These are phyloP conservation scores for Penicillium freii DNA, from an alignment of 2,329 filamentous ascomycete species.

Conservation along the genomic window DNA sequence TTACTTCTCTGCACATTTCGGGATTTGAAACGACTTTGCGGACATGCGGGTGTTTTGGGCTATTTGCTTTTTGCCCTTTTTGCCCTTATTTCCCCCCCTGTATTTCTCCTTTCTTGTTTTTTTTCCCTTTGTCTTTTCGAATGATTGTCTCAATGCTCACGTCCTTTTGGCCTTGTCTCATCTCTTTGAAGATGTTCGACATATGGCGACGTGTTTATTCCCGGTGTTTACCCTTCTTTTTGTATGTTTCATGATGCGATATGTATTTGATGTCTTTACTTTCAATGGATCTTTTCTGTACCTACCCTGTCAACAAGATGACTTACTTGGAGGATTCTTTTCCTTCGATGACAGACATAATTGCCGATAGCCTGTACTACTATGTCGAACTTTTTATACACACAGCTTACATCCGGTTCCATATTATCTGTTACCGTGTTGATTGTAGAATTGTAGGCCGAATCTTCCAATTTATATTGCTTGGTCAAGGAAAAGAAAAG, in stretches of 20 bases:
- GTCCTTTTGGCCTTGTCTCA: conserved; percentile 9
- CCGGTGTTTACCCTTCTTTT: conserved; percentile 17
- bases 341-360: neutral
- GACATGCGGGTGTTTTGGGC: conserved; percentile 6
- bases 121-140: conserved; percentile 14
- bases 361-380: conserved; percentile 13
- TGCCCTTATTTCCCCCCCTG: conserved; percentile 10
- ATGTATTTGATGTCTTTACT: conserved; percentile 19
- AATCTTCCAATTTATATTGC: too few relatives aligned
- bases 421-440: neutral
- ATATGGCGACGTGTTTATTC: conserved; percentile 1
- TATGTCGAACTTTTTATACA: neutral
- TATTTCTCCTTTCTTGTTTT: conserved; percentile 21
- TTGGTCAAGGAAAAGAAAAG: neutral
- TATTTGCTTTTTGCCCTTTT: neutral
- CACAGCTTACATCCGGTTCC: neutral
- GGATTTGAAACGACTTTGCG: conserved; percentile 11
- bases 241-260: conserved; percentile 16
- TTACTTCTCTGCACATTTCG: conserved; percentile 10
- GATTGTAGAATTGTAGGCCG: neutral
- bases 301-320: conserved; percentile 13
- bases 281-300: conserved; percentile 20
- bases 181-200: conserved; percentile 8
- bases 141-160: conserved; percentile 5
- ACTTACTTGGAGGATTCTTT: conserved; percentile 2